These are phyloP conservation scores for Phoma sp. DNA, from an alignment of 2,329 filamentous ascomycete genomes.

Conservation along the genomic window DNA sequence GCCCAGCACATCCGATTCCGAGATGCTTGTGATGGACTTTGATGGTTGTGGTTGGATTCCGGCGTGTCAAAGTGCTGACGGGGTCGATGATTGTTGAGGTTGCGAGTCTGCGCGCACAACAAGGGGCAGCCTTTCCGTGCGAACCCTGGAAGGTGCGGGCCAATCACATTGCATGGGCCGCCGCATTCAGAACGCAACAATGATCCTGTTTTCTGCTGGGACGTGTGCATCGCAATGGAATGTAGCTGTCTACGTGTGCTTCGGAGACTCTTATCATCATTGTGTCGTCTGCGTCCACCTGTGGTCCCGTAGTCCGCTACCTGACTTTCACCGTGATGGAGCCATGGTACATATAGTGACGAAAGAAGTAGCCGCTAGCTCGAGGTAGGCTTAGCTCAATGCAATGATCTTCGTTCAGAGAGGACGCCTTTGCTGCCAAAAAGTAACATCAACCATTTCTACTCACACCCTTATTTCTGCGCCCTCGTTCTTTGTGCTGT, in stretches of 20 bases:
- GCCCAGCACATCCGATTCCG: conserved; percentile 27
- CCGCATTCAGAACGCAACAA: conserved; percentile 12
- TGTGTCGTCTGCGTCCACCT: not conserved
- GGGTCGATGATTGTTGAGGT: conserved; percentile 20
- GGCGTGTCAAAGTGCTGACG: conserved; percentile 22
- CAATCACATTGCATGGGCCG: conserved; percentile 9
- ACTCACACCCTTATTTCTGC: not conserved
- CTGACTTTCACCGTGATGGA: not conserved
- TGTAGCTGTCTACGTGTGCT: not conserved
- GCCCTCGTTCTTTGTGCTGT: no score
- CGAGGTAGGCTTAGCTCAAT: conserved; percentile 1
- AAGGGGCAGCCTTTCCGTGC: conserved; percentile 16
- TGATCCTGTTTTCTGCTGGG: not conserved
- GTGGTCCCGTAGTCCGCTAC: not conserved
- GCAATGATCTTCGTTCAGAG: conserved; percentile 13
- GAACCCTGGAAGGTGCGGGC: conserved; percentile 1
- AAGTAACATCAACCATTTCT: not conserved
- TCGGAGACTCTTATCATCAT: not conserved
- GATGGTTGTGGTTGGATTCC: conserved; percentile 25
- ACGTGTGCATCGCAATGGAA: not conserved
- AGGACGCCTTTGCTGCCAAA: conserved; percentile 2
- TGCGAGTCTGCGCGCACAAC: conserved; percentile 20
- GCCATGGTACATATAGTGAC: conserved; percentile 4
- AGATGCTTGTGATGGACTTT: conserved; percentile 32
- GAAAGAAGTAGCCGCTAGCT: conserved; percentile 10